Evolutionary conservation across 805 yeast species (phyloP).

Genomic region (Starmerella stigmatis): DNA sequence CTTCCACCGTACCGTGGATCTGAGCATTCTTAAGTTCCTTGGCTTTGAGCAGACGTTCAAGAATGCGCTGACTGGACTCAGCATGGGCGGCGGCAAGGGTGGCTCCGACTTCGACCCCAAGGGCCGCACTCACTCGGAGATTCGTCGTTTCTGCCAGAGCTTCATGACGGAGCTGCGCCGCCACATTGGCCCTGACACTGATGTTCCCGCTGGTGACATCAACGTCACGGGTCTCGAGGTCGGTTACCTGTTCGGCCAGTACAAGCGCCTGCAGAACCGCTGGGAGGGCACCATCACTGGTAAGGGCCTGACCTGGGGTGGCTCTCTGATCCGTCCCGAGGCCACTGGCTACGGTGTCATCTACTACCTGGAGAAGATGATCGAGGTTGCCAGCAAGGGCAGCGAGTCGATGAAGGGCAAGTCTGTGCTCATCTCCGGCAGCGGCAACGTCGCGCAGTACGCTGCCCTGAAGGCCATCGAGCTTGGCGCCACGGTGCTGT

Average conservation of each 20-base stretch:
- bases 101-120: conserved; percentile 97
- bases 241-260: conserved; percentile 93
- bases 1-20: conserved; percentile 93
- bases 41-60: conserved; percentile 98
- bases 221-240: conserved; percentile 97
- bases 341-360: conserved; percentile 98
- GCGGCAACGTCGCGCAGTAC: conserved; percentile 98
- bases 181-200: conserved; percentile 94
- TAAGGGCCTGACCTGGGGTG: conserved; percentile 98
- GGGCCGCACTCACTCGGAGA: conserved; percentile 85
- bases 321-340: conserved; percentile 97
- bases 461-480: conserved; percentile 97
- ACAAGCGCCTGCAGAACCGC: conserved; percentile 79
- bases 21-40: conserved; percentile 87
- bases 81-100: conserved; percentile 99
- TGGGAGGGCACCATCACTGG: conserved; percentile 98
- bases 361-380: conserved; percentile 96
- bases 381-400: conserved; percentile 82
- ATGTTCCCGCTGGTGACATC: conserved; percentile 99
- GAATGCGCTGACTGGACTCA: conserved; percentile 92
- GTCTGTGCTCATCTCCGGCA: conserved; percentile 92
- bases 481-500: conserved; percentile 90
- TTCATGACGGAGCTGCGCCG: conserved; percentile 93
- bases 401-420: conserved; percentile 85
- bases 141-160: conserved; percentile 91